Evolutionary conservation across 108 stramenopile species (phyloP), one percentile per base, ranked within the genome.

Genomic region (Phaeodactylum tricornutum): DNA sequence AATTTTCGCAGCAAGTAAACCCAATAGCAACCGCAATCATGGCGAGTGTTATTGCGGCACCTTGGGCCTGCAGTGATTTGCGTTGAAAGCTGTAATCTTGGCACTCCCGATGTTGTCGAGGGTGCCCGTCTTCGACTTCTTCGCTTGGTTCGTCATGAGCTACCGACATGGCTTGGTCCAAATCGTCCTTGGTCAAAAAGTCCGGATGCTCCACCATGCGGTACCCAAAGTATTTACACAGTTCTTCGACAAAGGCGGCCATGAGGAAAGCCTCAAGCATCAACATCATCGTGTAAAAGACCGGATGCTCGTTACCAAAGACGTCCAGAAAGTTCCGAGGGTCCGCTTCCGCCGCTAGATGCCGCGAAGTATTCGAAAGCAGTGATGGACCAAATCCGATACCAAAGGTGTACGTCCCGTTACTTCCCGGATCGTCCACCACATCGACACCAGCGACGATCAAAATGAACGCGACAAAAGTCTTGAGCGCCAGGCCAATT

Each of bases 181-280:
- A 27, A 42, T 88, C 74, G 4, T 34, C 17, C 41, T 71, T 44
- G 0, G 73, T 59, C 29, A 68, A 57, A 49, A 90, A 90, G 59
- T 90, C 88, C 7, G 86, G 86, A 53, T 87, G 86, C 6, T 87
- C 86, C 4, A 78, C 54, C 86, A 87, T 87, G 27, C 63, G 56
- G 50, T 61, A 77, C n/a, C 80, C 88, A 60, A 78, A 84, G 55
- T 86, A 91, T 51, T 91, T 91, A 57, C 71, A 71, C 19, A 75
- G 21, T 49, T 91, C 88, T 32, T 91, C 88, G 14, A 84, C 70
- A 15, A 81, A 45, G 16, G 81, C 84, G 6, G 84, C 74, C 29
- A 86, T 47, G 0, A 79, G 7, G 56, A 74, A 91, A 5, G 81
- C 53, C 4, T 50, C 50, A 20, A 91, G 34, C 24, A 79, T 35